Evolutionary conservation across 1,284 basidiomycete species (phyloP), one percentile per base, ranked within the genome.

Genomic region (Inonotus hispidus): DNA sequence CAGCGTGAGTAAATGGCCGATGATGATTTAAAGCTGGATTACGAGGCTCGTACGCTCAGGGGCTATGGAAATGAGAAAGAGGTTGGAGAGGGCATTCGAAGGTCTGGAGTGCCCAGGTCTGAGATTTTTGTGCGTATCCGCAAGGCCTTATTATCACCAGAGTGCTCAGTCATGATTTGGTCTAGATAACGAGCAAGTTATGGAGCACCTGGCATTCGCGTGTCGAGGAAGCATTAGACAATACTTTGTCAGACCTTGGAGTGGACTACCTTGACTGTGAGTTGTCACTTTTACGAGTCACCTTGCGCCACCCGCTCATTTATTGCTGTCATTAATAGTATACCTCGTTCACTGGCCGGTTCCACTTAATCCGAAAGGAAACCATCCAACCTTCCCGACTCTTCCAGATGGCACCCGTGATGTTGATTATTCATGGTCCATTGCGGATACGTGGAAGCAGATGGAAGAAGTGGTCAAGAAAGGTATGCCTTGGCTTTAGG

Each of bases 21-120:
- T 21, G 5, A 4, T 3, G 3, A 19, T 19, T 8, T 25, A 25
- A 50, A 35, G 5, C 59, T 74, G 73, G 73, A 58, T 53, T 13
- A n/a, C 16, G 16, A 19, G 53, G 3, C 29, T 27, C 19, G 32
- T 27, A 14, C 25, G 3, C 35, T 16, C 53, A 61, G 60, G 47
- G 61, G 56, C 14, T 62, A 62, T 41, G 52, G 55, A 27, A 89
- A 88, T 66, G 86, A 89, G 72, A 73, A 73, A 32, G 83, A 86
- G 68, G 93, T 95, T 61, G 93, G 92, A n/a, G 70, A 85, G 65
- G 93, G 91, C 45, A 88, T 95, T 77, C 84, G 83, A 70, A 81
- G 75, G 23, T 87, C 84, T 23, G 87, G 86, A 23, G 81, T 91
- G 19, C 77, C 82, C 16, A 81, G 90, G 62, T 77, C 78, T 53